A percentile compares a stretch with the other conserved stretches of the same genome.
Evolutionary conservation across 768 basidiomycete species (phyloP).

Genomic region (Grammothele lineata): DNA sequence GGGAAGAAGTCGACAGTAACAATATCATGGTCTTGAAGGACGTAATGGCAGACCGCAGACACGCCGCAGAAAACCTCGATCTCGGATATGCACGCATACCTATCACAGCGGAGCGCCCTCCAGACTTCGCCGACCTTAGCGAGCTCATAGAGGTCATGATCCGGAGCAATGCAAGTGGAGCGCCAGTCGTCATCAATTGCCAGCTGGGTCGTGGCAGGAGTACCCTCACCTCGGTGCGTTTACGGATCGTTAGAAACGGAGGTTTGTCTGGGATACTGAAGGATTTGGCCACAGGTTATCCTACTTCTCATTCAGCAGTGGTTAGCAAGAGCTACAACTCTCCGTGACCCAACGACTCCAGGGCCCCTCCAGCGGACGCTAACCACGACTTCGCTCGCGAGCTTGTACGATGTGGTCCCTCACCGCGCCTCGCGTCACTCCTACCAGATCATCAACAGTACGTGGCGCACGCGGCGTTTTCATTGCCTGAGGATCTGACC

Average conservation of each 20-base stretch:
- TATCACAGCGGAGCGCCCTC: slow-evolving; percentile 84
- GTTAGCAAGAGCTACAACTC: slow-evolving; percentile 44
- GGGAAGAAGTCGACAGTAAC: slow-evolving; percentile 79
- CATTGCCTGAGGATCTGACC: slow-evolving; percentile 3
- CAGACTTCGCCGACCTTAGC: slow-evolving; percentile 68
- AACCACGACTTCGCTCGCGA: slow-evolving; percentile 38
- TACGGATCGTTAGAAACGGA: background rate
- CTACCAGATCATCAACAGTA: slow-evolving; percentile 88
- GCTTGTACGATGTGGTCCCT: slow-evolving; percentile 30
- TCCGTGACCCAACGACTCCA: slow-evolving; percentile 35
- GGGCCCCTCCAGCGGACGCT: slow-evolving; percentile 34
- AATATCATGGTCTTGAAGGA: slow-evolving; percentile 84
- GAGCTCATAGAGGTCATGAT: slow-evolving; percentile 79
- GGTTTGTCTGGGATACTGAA: background rate
- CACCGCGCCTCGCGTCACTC: slow-evolving; percentile 47
- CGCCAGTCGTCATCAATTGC: slow-evolving; percentile 91
- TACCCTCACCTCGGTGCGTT: slow-evolving; percentile 77
- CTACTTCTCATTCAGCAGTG: slow-evolving; percentile 82
- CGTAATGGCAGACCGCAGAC: slow-evolving; percentile 65
- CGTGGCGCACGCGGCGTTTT: background rate
- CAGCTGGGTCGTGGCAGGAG: slow-evolving; percentile 92
- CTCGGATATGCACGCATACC: slow-evolving; percentile 84
- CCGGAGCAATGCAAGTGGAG: slow-evolving; percentile 58
- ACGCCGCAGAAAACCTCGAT: slow-evolving; percentile 45
- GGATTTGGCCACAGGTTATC: slow-evolving; percentile 48